These are phyloP conservation scores for Cairneyella variabilis DNA, from an alignment of 495 filamentous ascomycete genomes.

Conservation along the genomic window DNA sequence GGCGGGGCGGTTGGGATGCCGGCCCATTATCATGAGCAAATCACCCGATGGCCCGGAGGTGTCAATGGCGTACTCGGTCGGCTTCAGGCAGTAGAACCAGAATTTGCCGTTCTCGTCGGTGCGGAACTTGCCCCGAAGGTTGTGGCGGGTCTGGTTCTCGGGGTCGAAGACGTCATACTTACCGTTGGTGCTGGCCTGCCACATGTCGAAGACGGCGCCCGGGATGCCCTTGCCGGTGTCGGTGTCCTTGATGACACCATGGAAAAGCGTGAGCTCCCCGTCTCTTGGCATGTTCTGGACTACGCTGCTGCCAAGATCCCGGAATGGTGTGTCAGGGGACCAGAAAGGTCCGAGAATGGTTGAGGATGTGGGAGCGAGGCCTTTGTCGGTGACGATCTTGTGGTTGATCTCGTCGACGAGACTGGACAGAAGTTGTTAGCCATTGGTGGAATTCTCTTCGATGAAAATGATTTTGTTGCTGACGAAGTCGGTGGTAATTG, in stretches of 20 bases:
- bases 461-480: neutral
- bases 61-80: slow-evolving; percentile 74
- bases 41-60: slow-evolving; percentile 68
- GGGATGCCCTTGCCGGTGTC: slow-evolving; percentile 65
- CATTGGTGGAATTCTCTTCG: neutral
- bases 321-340: slow-evolving; percentile 79
- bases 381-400: slow-evolving; percentile 67
- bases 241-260: slow-evolving; percentile 59
- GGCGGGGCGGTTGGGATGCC: slow-evolving; percentile 77
- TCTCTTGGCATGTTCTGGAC: slow-evolving; percentile 61
- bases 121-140: slow-evolving; percentile 79
- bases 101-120: slow-evolving; percentile 73
- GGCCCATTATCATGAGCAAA: slow-evolving; percentile 67
- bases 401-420: slow-evolving; percentile 84
- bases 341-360: slow-evolving; percentile 87
- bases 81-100: slow-evolving; percentile 77
- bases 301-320: slow-evolving; percentile 64
- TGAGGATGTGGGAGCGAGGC: slow-evolving; percentile 69
- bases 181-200: slow-evolving; percentile 80
- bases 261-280: slow-evolving; percentile 64
- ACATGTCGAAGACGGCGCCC: slow-evolving; percentile 77
- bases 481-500: neutral
- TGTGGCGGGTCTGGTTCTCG: slow-evolving; percentile 70
- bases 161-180: slow-evolving; percentile 88
- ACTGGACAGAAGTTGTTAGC: slow-evolving; percentile 37